Base-by-base conservation (phyloP, 2,329 filamentous ascomycete species). In the Talaromyces amestolkiae region DNA sequence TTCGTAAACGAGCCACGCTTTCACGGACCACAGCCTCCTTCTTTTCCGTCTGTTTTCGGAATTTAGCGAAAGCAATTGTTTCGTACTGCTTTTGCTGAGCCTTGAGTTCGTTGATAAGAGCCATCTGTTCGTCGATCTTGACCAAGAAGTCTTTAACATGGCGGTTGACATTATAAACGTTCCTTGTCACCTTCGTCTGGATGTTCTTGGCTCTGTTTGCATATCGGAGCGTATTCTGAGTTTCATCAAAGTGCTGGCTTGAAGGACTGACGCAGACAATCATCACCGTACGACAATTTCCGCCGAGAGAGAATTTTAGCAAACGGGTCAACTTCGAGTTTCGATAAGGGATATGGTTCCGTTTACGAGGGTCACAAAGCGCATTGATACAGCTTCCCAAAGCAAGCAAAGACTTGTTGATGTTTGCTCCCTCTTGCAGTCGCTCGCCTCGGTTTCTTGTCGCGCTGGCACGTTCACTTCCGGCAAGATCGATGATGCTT, bases 281-380 rank as follows among this genome's bases (percentile, higher is more conserved):
- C 95, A 99, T 99, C 76, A 99, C 95, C 0, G 95, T 99, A 80
- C 93, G 96, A 84, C 95, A 99, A 78, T 99, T 99, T 3, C 95
- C 95, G 35, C 95, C 95, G 0, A 99, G 86, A 0, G 94, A 97
- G 79, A 99, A 99, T 74, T 99, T 99, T 63, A 99, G 86, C 4
- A 99, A 84, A 62, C 95, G 89, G 0, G 95, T 99, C 63, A 99
- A 88, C 74, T 98, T 99, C 69, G 94, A 98, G 81, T 99, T 98
- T 72, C 95, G 88, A 81, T 99, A 99, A 0, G 95, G 95, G 15
- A 99, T 91, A 77, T 99, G 95, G 70, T 96, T 95, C 69, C 88
- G 90, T 80, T 95, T 96, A 61, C 92, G 87, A 4, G 91, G 88
- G 74, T 99, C 95, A 80, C 95, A 99, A 17, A 99, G 87, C 5